Evolutionary conservation across 768 basidiomycete species (phyloP).

Genomic region (Lactarius sp.): DNA sequence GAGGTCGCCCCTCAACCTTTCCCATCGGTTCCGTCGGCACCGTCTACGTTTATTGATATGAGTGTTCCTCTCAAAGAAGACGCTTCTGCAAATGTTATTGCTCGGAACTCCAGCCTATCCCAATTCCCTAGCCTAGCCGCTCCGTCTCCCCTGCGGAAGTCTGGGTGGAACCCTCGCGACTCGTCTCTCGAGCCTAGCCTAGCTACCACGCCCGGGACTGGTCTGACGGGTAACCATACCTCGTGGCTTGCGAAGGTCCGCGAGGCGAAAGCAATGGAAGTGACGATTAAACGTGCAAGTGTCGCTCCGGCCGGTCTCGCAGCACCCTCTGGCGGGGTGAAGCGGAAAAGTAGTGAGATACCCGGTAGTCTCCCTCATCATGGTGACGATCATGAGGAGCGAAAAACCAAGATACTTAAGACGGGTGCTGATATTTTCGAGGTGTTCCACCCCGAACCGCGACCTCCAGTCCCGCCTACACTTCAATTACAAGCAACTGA

Average conservation of each 20-base stretch:
- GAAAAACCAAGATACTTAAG: slow-evolving; percentile 48
- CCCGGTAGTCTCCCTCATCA: slow-evolving; percentile 14
- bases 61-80: slow-evolving; percentile 28
- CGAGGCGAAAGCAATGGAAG: slow-evolving; percentile 51
- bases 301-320: slow-evolving; percentile 11
- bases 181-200: slow-evolving; percentile 29
- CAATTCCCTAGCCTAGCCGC: slow-evolving; percentile 63
- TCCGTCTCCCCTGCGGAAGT: slow-evolving; percentile 66
- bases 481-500: slow-evolving; percentile 2
- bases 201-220: slow-evolving; percentile 34
- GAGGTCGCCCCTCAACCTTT: not conserved
- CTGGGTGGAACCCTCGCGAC: slow-evolving; percentile 49
- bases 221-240: slow-evolving; percentile 55
- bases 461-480: not conserved
- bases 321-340: slow-evolving; percentile 30
- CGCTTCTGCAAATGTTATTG: slow-evolving; percentile 27
- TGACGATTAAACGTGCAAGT: slow-evolving; percentile 30
- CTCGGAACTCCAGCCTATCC: slow-evolving; percentile 39
- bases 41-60: slow-evolving; percentile 18
- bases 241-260: slow-evolving; percentile 80
- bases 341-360: slow-evolving; percentile 59
- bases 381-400: slow-evolving; percentile 29
- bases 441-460: not conserved
- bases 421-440: slow-evolving; percentile 30
- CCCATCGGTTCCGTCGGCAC: slow-evolving; percentile 2